Base-by-base conservation (phyloP, 352 stramenopile genomes). In the Globisporangium cylindrosporum region DNA sequence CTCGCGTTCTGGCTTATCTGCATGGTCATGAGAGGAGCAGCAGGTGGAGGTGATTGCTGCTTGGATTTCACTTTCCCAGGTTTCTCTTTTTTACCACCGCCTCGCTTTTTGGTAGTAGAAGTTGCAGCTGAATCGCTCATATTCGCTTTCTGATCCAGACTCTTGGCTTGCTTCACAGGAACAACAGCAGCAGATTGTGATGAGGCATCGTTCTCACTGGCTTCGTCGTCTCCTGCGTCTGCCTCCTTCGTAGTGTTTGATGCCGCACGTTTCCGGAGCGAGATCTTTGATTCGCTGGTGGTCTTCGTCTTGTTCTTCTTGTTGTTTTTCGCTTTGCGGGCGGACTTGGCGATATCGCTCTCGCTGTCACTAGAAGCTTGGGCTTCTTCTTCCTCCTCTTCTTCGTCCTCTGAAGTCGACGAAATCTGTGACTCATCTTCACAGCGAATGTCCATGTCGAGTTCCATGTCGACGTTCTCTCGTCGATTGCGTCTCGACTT, bases 371-470 rank as follows among this genome's bases (percentile, higher is more conserved):
- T 46, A 4, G 67, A 56, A 74, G 69, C 55, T 36, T 66, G 62
- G 2, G 68, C 58, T 24, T 71, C 62, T 3, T 68, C 69, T 43
- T 69, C 64, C 38, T 73, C 66, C 1, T 29, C 54, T 14, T 62
- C 38, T 46, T 32, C 29, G 27, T 48, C 64, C 12, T 59, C 25
- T 62, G 69, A 66, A 9, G 58, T 49, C 0, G 63, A 61, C 4
- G 14, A 32, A 8, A 60, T 49, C 8, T 56, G 22, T 12, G 65
- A 71, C 32, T 62, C 46, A 29, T 70, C 59, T 22, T 56, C 57
- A n/a, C 68, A 73, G 67, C 66, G 68, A 22, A 89, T 73, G 34
- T 89, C 78, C 67, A 91, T 73, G 15, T 91, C 74, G 22, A 89
- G 71, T 46, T 88, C 81, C 65, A 91, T 64, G 46, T 89, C 82